Percentiles rank a stretch among this genome's conserved stretches.
Conservation (phyloP, 192 early-diverging fungal genomes). For the Rhizophagus prolifer region DNA sequence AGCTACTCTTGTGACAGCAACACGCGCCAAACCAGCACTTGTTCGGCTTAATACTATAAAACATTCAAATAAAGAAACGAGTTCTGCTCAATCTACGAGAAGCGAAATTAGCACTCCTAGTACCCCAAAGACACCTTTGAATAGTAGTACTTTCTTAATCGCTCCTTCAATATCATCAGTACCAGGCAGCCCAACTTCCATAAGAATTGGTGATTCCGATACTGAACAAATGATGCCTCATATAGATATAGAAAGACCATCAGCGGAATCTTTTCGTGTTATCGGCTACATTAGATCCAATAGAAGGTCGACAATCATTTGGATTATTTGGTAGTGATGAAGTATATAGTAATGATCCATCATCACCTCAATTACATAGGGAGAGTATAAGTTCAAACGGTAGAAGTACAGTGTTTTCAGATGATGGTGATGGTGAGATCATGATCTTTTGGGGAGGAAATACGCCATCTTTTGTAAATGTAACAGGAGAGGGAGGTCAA, state of each 20-base stretch:
- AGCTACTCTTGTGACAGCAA: slow-evolving; percentile 23
- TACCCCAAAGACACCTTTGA: slow-evolving; percentile 3
- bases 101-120: background rate
- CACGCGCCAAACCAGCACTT: slow-evolving; percentile 23
- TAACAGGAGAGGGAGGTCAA: background rate
- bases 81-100: background rate
- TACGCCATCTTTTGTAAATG: background rate
- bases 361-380: slow-evolving; percentile 11
- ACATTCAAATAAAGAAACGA: background rate
- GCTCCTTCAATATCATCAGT: slow-evolving; percentile 7
- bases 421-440: slow-evolving; percentile 30
- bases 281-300: background rate
- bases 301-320: slow-evolving; percentile 22
- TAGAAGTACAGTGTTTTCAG: slow-evolving; percentile 26
- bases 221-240: background rate
- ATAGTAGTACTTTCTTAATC: background rate
- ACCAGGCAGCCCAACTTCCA: background rate
- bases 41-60: slow-evolving; percentile 24
- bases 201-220: background rate
- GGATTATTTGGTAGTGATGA: slow-evolving; percentile 21
- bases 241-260: slow-evolving; percentile 15
- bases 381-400: slow-evolving; percentile 22
- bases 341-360: background rate
- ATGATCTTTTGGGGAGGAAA: slow-evolving; percentile 30
- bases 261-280: background rate